Evolutionary conservation across 2,329 filamentous ascomycete genomes (phyloP).

Genomic region (Phoma sp.): DNA sequence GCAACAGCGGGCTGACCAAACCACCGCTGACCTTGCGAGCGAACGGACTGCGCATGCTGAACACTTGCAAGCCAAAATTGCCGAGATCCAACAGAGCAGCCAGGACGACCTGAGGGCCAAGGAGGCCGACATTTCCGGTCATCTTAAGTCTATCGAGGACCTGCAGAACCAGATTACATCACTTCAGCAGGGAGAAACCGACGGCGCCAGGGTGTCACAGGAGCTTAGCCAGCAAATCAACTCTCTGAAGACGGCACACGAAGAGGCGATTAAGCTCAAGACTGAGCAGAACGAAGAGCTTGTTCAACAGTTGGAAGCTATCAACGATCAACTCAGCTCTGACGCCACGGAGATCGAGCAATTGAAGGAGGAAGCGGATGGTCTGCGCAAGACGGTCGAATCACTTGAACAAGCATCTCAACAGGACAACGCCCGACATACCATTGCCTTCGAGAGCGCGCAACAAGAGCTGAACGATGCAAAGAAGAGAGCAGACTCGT

Average conservation of each 20-base stretch:
- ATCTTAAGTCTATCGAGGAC: constrained; percentile 41
- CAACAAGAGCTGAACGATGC: constrained; percentile 37
- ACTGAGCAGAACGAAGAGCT: constrained; percentile 44
- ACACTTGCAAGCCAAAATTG: constrained; percentile 33
- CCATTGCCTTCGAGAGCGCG: constrained; percentile 30
- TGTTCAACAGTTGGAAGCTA: constrained; percentile 41
- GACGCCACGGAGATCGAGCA: constrained; percentile 39
- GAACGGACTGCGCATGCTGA: constrained; percentile 40
- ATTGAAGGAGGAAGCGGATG: constrained; percentile 38
- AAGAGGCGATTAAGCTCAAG: constrained; percentile 40
- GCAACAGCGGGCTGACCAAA: constrained; percentile 40
- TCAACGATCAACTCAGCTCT: constrained; percentile 44
- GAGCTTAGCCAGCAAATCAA: constrained; percentile 44
- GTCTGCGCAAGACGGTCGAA: constrained; percentile 42
- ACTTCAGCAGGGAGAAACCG: constrained; percentile 45
- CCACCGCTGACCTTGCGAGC: constrained; percentile 36
- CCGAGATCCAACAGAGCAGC: constrained; percentile 37
- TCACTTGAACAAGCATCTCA: constrained; percentile 41
- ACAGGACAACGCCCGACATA: constrained; percentile 38
- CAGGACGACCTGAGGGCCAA: constrained; percentile 34
- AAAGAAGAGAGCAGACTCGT: constrained; percentile 32
- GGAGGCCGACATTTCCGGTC: constrained; percentile 39
- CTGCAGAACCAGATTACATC: constrained; percentile 44
- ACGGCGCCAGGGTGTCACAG: constrained; percentile 39
- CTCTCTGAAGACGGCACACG: constrained; percentile 40